phyloP scores from a whole-genome alignment of 2,329 filamentous ascomycete species.

The Pyrenochaeta sp. region DNA sequence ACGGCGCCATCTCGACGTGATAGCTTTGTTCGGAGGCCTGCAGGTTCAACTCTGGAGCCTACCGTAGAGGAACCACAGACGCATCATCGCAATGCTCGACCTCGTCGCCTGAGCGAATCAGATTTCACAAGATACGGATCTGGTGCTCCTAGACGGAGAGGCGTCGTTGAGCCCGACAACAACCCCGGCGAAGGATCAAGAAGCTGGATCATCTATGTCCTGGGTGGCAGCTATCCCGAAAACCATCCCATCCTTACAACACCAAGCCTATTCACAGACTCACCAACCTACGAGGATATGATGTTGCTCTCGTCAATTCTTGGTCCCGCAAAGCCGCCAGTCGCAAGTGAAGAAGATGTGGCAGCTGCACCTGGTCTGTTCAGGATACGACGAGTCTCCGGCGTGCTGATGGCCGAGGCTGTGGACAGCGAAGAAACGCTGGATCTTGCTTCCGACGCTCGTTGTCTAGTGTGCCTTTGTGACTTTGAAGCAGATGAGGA shows the following conservation, averaged over 20 bases:
- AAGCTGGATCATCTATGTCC: constrained; percentile 76
- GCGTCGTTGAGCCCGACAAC: constrained; percentile 64
- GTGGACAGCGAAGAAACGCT: constrained; percentile 46
- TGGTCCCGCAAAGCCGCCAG: constrained; percentile 72
- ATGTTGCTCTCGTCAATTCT: constrained; percentile 71
- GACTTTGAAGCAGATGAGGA: constrained; percentile 70
- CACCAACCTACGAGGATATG: constrained; percentile 77
- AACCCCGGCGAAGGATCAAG: constrained; percentile 65
- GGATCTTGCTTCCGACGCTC: constrained; percentile 51
- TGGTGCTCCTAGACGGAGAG: constrained; percentile 68
- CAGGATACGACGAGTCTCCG: constrained; percentile 53
- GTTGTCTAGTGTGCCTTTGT: constrained; percentile 71
- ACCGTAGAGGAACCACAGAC: constrained; percentile 52
- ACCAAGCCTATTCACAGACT: constrained; percentile 73
- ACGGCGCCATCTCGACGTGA: constrained; percentile 47
- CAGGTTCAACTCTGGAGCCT: constrained; percentile 52
- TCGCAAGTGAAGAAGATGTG: constrained; percentile 70
- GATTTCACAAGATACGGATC: constrained; percentile 68
- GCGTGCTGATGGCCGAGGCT: constrained; percentile 57
- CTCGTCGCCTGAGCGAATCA: constrained; percentile 65
- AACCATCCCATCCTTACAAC: constrained; percentile 75
- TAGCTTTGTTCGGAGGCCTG: constrained; percentile 49
- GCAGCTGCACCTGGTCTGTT: constrained; percentile 68
- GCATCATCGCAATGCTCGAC: constrained; percentile 53
- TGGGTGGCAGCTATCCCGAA: constrained; percentile 73